phyloP scores from a whole-genome alignment of 148 eudicot species.

The Diospyros lotus region DNA sequence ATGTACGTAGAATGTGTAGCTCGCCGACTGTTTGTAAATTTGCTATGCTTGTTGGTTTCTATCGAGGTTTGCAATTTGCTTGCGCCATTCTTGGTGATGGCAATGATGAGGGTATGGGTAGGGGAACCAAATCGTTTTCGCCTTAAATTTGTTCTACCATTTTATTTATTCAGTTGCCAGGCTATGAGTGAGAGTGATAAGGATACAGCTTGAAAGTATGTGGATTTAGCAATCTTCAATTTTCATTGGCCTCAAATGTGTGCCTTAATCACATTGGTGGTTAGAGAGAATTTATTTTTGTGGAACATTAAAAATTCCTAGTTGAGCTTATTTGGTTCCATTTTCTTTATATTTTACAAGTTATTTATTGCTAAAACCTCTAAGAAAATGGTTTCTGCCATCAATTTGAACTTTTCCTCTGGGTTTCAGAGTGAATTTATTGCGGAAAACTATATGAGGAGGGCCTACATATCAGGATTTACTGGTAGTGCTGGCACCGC shows the following conservation, averaged over 20 bases:
- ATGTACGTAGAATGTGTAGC: too few species aligned
- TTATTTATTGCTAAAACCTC: not conserved
- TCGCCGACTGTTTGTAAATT: too few species aligned
- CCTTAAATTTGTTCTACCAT: too few species aligned
- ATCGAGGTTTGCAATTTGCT: not conserved
- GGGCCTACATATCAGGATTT: slow-evolving; percentile 85
- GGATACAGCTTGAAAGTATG: too few species aligned
- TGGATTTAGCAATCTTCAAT: not conserved
- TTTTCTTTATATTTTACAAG: not conserved
- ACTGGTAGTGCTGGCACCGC: slow-evolving; percentile 99
- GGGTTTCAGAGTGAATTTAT: slow-evolving; percentile 88
- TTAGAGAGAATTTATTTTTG: not conserved
- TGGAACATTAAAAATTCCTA: slow-evolving; percentile 3
- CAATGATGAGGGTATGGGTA: too few species aligned
- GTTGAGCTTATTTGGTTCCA: not conserved
- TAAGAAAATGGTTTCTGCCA: not conserved
- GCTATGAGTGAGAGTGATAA: too few species aligned
- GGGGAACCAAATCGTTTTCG: too few species aligned
- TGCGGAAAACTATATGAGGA: slow-evolving; percentile 85
- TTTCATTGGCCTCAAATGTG: not conserved
- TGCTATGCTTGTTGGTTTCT: too few species aligned
- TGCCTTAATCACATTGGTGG: not conserved
- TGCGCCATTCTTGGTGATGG: not conserved
- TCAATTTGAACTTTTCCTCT: slow-evolving; percentile 15
- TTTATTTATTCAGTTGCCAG: too few species aligned